Evolutionary conservation across 345 rosid genomes (phyloP), one percentile per base, ranked within the genome.

Genomic region (Lumnitzera racemosa): DNA sequence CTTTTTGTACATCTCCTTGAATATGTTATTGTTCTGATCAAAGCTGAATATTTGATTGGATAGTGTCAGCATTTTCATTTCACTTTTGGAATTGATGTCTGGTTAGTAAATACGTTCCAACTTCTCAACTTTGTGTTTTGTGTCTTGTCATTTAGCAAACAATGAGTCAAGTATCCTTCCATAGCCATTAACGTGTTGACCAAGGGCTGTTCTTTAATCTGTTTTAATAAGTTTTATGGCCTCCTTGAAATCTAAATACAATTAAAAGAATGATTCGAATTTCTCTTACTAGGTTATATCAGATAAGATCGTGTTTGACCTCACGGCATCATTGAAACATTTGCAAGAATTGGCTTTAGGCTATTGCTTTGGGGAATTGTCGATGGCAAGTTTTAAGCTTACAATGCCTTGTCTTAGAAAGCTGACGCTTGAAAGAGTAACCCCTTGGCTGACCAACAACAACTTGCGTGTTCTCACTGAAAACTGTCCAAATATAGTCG

Each of bases 281-380:
- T 29, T n/a, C 57, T 55, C 15, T 51, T 66, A 61, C 58, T 75
- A 90, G 97, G 80, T 78, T 17, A 74, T 90, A 65, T 81, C 89
- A 48, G 95, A 87, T 68, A 48, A 62, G 59, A 64, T 72, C 67
- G 46, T 90, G 63, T 72, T 58, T 50, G 72, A 75, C 59, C 67
- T 83, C 15, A 15, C 76, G 48, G 50, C 61, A 46, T 86, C 85
- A 9, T 69, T 80, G 71, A 79, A 67, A 61, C 72, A 66, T 65
- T 65, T 90, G 70, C 66, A 56, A 76, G 77, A 53, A 43, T 65
- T 90, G 73, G 75, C 85, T 61, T 74, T 90, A 59, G 80, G 78
- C 58, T 79, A 83, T 76, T 87, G 92, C 75, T 75, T 82, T 41
- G 95, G 97, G 77, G 92, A 83, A 69, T 76, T 87, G 73, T 81